Percentiles rank a stretch among this genome's conserved stretches.
phyloP scores from a whole-genome alignment of 2,329 filamentous ascomycete genomes.

The Gaeumannomyces sp. region DNA sequence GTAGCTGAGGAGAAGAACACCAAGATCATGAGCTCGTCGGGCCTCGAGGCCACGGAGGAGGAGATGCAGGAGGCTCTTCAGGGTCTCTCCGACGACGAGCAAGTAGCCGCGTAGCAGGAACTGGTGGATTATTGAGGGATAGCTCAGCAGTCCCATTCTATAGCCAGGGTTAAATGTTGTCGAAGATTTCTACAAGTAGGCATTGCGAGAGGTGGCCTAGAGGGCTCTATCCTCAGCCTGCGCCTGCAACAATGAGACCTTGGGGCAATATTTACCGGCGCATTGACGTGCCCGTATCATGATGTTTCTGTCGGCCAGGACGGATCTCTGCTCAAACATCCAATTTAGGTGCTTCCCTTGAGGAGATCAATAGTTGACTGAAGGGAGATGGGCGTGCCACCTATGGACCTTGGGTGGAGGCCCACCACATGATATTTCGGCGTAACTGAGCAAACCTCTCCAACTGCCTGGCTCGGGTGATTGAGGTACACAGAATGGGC shows the following conservation, averaged over 20 bases:
- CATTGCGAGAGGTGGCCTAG: neutral
- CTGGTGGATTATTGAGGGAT: neutral
- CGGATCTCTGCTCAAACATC: too few relatives aligned
- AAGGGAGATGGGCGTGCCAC: too few relatives aligned
- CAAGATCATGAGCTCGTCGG: constrained; percentile 62
- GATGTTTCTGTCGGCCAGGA: too few relatives aligned
- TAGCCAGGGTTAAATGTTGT: neutral
- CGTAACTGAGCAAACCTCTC: too few relatives aligned
- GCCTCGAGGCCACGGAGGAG: constrained; percentile 57
- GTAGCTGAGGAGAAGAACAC: constrained; percentile 61
- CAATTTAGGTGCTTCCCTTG: too few relatives aligned
- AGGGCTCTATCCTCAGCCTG: neutral
- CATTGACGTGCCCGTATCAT: too few relatives aligned
- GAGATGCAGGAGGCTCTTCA: constrained; percentile 51
- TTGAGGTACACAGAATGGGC: too few relatives aligned
- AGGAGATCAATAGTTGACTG: too few relatives aligned
- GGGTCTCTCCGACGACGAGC: constrained; percentile 19
- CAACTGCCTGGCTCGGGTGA: too few relatives aligned
- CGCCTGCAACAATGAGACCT: neutral
- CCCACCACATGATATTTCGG: too few relatives aligned
- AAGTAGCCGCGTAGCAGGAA: neutral
- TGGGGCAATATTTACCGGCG: too few relatives aligned
- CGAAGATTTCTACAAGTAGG: neutral
- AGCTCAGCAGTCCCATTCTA: neutral
- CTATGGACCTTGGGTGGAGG: too few relatives aligned